Percentiles rank a stretch among this genome's conserved stretches.
Evolutionary conservation across 768 basidiomycete genomes (phyloP).

Genomic region (Psilocybe tampanensis): DNA sequence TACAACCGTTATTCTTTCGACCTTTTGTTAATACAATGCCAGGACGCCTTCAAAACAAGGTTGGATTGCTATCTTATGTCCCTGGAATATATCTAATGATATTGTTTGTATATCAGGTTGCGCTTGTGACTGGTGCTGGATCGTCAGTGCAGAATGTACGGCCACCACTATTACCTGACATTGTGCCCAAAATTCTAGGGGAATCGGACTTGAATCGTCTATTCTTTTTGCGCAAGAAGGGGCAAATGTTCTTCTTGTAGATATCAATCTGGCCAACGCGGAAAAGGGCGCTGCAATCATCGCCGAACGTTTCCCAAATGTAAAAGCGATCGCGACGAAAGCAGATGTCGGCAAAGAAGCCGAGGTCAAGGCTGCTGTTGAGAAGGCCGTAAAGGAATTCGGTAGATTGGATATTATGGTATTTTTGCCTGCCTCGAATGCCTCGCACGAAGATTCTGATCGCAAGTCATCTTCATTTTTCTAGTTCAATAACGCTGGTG

Average conservation of each 20-base stretch:
- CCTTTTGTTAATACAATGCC: slow-evolving; percentile 43
- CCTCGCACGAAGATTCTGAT: too few species aligned
- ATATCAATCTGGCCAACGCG: slow-evolving; percentile 80
- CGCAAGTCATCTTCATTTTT: not conserved
- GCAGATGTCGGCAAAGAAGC: slow-evolving; percentile 90
- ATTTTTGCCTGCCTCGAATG: not conserved
- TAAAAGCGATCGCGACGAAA: slow-evolving; percentile 68
- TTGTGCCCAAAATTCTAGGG: slow-evolving; percentile 48
- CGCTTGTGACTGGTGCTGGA: slow-evolving; percentile 86
- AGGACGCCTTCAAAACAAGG: slow-evolving; percentile 72
- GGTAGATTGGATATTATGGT: slow-evolving; percentile 98
- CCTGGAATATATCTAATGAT: not conserved
- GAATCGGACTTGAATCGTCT: slow-evolving; percentile 96
- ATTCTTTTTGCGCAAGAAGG: slow-evolving; percentile 95
- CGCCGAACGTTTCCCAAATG: slow-evolving; percentile 63
- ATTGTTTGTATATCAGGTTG: slow-evolving; percentile 45
- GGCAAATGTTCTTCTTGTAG: slow-evolving; percentile 86
- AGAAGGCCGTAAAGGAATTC: slow-evolving; percentile 77
- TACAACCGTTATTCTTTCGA: slow-evolving; percentile 10
- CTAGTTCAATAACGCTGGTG: slow-evolving; percentile 93
- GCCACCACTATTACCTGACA: slow-evolving; percentile 18
- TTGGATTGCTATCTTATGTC: slow-evolving; percentile 20
- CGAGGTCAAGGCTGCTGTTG: slow-evolving; percentile 83
- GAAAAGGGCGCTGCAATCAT: slow-evolving; percentile 69
- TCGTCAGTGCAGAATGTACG: slow-evolving; percentile 55